phyloP scores from a whole-genome alignment of 768 basidiomycete genomes.

The Lactarius indigo region DNA sequence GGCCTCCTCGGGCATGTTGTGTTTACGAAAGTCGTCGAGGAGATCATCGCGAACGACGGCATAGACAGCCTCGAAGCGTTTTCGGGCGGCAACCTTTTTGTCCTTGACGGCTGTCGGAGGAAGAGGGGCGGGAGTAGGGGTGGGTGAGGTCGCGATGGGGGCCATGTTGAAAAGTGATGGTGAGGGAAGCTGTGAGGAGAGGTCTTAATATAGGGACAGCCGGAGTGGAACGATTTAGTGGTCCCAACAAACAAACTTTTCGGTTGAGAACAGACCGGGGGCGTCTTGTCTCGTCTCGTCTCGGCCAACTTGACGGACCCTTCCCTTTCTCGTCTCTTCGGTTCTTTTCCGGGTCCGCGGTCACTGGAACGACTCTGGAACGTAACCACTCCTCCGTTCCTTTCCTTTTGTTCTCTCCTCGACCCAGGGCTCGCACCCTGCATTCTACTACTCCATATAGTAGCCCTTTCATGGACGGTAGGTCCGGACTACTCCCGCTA shows the following conservation, averaged over 20 bases:
- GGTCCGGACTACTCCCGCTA: not conserved
- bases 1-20: conserved; percentile 83
- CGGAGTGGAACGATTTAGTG: not conserved
- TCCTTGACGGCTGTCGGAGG: not conserved
- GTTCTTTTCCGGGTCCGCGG: not conserved
- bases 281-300: not conserved
- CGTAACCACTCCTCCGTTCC: not conserved
- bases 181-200: not conserved
- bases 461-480: not conserved
- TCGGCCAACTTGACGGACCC: not conserved
- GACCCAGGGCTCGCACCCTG: not conserved
- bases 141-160: conserved; percentile 16
- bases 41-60: conserved; percentile 73
- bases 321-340: not conserved
- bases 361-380: too few species aligned
- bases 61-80: conserved; percentile 72
- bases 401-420: not conserved
- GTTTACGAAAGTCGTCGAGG: conserved; percentile 56
- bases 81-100: conserved; percentile 36
- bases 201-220: not conserved
- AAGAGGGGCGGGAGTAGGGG: not conserved
- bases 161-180: conserved; percentile 2
- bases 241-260: not conserved
- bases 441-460: not conserved
- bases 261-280: too few species aligned